These are phyloP conservation scores for Rhizophora mangle DNA, from an alignment of 345 rosid species.

Conservation along the genomic window DNA sequence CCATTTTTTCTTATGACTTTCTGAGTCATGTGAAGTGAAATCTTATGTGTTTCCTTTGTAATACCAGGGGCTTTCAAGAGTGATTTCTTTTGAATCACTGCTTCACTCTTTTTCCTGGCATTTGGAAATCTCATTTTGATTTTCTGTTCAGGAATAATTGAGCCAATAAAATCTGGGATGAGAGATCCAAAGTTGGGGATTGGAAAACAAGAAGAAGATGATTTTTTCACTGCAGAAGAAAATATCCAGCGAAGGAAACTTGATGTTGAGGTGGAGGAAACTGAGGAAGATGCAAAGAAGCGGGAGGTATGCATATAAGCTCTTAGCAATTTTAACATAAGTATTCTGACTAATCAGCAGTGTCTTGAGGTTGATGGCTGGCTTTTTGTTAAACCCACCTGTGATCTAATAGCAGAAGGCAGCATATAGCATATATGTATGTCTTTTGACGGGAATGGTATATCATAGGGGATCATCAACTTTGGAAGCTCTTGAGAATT, in stretches of 20 bases:
- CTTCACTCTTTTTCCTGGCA: background rate
- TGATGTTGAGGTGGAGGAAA: constrained; percentile 83
- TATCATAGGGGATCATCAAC: constrained; percentile 73
- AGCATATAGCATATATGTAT: constrained; percentile 66
- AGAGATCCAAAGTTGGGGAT: constrained; percentile 88
- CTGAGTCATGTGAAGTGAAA: background rate
- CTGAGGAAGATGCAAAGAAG: constrained; percentile 82
- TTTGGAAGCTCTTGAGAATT: constrained; percentile 77
- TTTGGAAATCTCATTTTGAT: background rate
- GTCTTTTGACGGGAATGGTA: constrained; percentile 74
- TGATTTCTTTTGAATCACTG: background rate
- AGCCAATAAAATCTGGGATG: constrained; percentile 93
- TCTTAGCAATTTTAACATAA: constrained; percentile 22
- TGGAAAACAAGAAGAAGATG: constrained; percentile 99
- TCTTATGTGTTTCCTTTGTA: background rate
- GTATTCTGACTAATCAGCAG: constrained; percentile 23
- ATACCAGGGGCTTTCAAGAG: background rate
- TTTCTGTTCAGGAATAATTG: constrained; percentile 58
- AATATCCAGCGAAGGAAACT: constrained; percentile 89
- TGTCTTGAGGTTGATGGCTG: constrained; percentile 53
- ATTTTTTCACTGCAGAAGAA: constrained; percentile 90
- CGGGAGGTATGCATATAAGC: constrained; percentile 79
- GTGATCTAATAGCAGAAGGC: constrained; percentile 60
- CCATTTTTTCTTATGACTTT: background rate
- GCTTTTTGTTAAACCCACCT: constrained; percentile 51